Evolutionary conservation across 108 stramenopile species (phyloP).

Genomic region (Skeletonema potamos): DNA sequence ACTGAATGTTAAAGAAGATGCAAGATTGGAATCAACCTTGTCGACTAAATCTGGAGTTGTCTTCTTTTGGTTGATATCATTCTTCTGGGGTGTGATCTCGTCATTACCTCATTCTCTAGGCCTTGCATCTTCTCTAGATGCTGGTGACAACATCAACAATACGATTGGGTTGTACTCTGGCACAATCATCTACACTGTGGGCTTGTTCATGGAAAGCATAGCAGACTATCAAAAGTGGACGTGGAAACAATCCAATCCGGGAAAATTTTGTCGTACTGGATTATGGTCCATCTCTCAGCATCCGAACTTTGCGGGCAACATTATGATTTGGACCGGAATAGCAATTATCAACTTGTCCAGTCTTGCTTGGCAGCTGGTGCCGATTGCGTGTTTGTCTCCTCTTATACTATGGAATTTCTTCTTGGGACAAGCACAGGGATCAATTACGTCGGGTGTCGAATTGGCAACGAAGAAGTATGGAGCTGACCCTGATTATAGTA

Average conservation of each 20-base stretch:
- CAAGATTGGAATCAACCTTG: constrained; percentile 55
- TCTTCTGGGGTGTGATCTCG: constrained; percentile 67
- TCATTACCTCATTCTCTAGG: constrained; percentile 77
- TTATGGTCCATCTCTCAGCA: constrained; percentile 81
- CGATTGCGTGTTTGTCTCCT: constrained; percentile 51
- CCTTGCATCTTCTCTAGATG: constrained; percentile 21
- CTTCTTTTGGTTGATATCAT: constrained; percentile 74
- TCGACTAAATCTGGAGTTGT: constrained; percentile 50
- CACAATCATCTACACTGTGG: constrained; percentile 38
- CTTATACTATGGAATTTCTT: constrained; percentile 65
- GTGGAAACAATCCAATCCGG: constrained; percentile 63
- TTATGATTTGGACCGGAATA: constrained; percentile 75
- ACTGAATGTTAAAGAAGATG: constrained; percentile 49
- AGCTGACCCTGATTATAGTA: constrained; percentile 42
- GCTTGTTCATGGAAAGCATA: constrained; percentile 59
- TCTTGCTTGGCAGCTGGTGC: constrained; percentile 16
- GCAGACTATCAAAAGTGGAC: constrained; percentile 82
- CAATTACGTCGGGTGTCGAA: constrained; percentile 44
- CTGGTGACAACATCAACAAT: constrained; percentile 8
- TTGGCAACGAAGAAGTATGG: constrained; percentile 64
- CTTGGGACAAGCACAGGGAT: constrained; percentile 61
- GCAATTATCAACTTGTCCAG: constrained; percentile 67
- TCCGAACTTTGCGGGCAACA: constrained; percentile 84
- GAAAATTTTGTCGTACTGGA: constrained; percentile 72
- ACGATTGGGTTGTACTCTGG: constrained; percentile 36